Evolutionary conservation across 2,329 filamentous ascomycete genomes (phyloP), one percentile per base, ranked within the genome.

Genomic region (Colletotrichum sp.): DNA sequence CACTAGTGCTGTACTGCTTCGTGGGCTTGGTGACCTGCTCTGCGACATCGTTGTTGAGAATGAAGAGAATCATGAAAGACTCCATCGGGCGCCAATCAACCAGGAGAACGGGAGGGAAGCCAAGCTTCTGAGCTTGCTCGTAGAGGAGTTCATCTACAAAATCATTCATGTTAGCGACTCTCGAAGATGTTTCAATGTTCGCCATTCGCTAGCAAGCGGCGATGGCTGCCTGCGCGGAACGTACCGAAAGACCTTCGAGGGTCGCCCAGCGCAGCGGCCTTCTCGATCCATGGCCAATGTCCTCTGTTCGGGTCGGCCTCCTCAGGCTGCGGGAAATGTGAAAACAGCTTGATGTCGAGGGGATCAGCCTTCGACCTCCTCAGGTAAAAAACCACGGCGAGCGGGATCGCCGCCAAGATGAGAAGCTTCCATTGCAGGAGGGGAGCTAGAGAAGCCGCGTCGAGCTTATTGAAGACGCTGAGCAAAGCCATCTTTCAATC

Each of bases 271-370:
- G 24, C 67, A 9, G 72, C 67, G 8, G 72, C 68, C 34, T 74
- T 74, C 67, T 74, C 72, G 49, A 74, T 74, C 72, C 72, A 74
- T 57, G 72, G 72, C 72, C 72, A 74, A 57, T 74, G 72, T 4
- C 72, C 72, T 57, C 72, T 70, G 30, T 71, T 64, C 24, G 67
- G 72, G 16, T 74, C 72, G 8, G 72, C 72, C 49, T 71, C 67
- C 52, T 74, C 72, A 6, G 72, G 72, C 9, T 74, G 67, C 8
- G 72, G 72, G 32, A 74, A 74, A 4, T 74, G 67, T 12, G 72
- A 74, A 49, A 65, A 71, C 3, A 59, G 67, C 26, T 74, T 71
- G 26, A 71, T 74, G 67, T 71, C 72, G 32, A 71, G 44, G 12
- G 30, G 32, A 9, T 60, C 34, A 16, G 59, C 12, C 21, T 74